Evolutionary conservation across 371 early-diverging fungal species (phyloP), one percentile per base, ranked within the genome.

Genomic region (Mucor velutinosus): DNA sequence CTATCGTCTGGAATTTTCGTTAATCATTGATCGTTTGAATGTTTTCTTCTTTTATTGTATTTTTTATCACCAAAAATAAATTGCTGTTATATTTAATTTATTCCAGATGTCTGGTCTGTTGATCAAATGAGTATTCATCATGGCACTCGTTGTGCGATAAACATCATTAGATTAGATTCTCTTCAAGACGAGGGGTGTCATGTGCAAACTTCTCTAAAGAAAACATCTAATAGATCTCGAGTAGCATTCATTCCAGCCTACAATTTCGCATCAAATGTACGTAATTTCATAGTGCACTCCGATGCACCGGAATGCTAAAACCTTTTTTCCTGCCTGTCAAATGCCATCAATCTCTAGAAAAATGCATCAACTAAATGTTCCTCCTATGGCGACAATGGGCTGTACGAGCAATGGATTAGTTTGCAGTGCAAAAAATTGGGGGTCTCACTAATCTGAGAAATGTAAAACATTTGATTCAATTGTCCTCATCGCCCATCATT

Each of bases 181-280:
- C 21, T 47, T 19, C 1, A 58, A 37, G 59, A 41, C 25, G 59
- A 59, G 59, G 59, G 25, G 39, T 35, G 23, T 59, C 59, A 59
- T 35, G 37, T 59, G 59, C 25, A 17, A 25, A 12, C n/a, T 47
- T 21, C 19, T 21, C 21, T 21, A 0, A 11, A 47, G 47, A 47
- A 47, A 21, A 47, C 23, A 47, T 43, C n/a, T 43, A 43, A n/a
- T 43, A 17, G 43, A 43, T 10, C 21, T 19, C 1, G 8, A 8
- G 17, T 0, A 19, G 7, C 5, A 21, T 47, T 23, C 47, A 47
- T 21, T 47, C 19, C 8, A 11, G 19, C 8, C 7, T 19, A 2
- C 7, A 7, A 19, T 19, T 7, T 45, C 45, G 45, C 17, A 45
- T 45, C 45, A 45, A 19, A 6, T 7, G 45, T 45, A 45, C 47